Conservation (phyloP, 1,284 basidiomycete genomes). For the Fomes fomentarius region DNA sequence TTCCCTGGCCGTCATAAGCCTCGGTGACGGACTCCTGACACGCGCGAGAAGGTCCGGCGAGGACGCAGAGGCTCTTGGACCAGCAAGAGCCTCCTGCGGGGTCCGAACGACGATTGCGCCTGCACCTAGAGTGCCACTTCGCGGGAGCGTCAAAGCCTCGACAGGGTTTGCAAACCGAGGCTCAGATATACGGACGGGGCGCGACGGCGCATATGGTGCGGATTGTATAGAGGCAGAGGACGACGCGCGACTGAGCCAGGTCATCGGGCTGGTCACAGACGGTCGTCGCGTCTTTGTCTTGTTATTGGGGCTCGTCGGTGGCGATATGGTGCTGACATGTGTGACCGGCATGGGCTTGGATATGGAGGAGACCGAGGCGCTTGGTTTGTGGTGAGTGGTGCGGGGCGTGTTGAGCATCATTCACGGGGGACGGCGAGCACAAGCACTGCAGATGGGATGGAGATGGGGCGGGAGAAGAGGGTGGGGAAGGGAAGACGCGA, state of each 20-base stretch:
- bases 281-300: slow-evolving; percentile 32
- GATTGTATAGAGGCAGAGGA: slow-evolving; percentile 28
- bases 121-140: slow-evolving; percentile 57
- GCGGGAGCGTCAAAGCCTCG: slow-evolving; percentile 43
- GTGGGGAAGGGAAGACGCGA: slow-evolving; percentile 10
- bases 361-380: slow-evolving; percentile 18
- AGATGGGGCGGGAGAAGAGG: slow-evolving; percentile 7
- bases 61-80: slow-evolving; percentile 18
- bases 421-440: slow-evolving; percentile 8
- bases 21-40: slow-evolving; percentile 18
- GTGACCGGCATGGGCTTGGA: slow-evolving; percentile 22
- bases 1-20: slow-evolving; percentile 28
- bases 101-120: slow-evolving; percentile 76
- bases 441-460: slow-evolving; percentile 4
- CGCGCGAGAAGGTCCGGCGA: slow-evolving; percentile 22
- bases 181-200: slow-evolving; percentile 62
- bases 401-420: slow-evolving; percentile 16
- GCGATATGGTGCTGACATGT: slow-evolving; percentile 22
- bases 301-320: slow-evolving; percentile 24
- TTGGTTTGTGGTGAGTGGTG: slow-evolving; percentile 20
- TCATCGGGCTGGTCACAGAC: slow-evolving; percentile 37
- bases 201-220: slow-evolving; percentile 37
- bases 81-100: slow-evolving; percentile 68
- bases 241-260: slow-evolving; percentile 38
- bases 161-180: slow-evolving; percentile 56